A percentile compares a stretch with the other conserved stretches of the same genome.
Conservation (phyloP, 2,329 filamentous ascomycete genomes). For the Aspergillus floridensis region DNA sequence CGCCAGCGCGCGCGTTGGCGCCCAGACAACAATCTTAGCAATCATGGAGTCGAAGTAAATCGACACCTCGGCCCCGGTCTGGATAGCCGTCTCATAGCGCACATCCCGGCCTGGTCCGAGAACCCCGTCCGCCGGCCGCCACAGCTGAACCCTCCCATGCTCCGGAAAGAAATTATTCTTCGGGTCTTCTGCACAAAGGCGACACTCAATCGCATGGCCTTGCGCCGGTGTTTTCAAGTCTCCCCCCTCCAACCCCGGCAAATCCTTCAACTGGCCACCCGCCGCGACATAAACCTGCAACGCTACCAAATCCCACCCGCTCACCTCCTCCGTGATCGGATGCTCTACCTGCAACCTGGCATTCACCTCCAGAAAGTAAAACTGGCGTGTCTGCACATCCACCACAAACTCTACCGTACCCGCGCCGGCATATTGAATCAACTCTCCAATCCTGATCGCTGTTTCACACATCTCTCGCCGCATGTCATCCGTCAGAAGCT, state of each 20-base stretch:
- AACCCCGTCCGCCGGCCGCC: conserved; percentile 26
- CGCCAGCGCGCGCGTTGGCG: conserved; percentile 23
- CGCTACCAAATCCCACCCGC: conserved; percentile 34
- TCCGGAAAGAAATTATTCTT: conserved; percentile 38
- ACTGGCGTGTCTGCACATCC: conserved; percentile 37
- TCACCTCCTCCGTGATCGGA: conserved; percentile 43
- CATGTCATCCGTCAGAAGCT: conserved; percentile 31
- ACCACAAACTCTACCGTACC: conserved; percentile 50
- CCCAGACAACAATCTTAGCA: conserved; percentile 41
- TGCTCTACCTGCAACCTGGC: conserved; percentile 53
- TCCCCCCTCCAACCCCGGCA: too few species aligned
- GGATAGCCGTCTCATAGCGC: conserved; percentile 45
- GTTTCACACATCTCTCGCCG: conserved; percentile 37
- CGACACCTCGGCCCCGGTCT: conserved; percentile 38
- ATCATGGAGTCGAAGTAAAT: conserved; percentile 51
- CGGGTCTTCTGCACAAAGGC: conserved; percentile 47
- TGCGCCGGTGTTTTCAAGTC: background rate
- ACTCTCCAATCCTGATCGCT: conserved; percentile 1
- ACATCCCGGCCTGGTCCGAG: conserved; percentile 25
- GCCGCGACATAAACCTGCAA: too few species aligned
- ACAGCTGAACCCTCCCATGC: conserved; percentile 36
- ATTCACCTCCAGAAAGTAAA: conserved; percentile 52
- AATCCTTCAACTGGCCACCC: too few species aligned
- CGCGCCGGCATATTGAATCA: conserved; percentile 42
- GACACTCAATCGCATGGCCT: conserved; percentile 46